These are phyloP conservation scores for Fusarium sterilihyphosum DNA, from an alignment of 2,329 filamentous ascomycete genomes.

Conservation along the genomic window DNA sequence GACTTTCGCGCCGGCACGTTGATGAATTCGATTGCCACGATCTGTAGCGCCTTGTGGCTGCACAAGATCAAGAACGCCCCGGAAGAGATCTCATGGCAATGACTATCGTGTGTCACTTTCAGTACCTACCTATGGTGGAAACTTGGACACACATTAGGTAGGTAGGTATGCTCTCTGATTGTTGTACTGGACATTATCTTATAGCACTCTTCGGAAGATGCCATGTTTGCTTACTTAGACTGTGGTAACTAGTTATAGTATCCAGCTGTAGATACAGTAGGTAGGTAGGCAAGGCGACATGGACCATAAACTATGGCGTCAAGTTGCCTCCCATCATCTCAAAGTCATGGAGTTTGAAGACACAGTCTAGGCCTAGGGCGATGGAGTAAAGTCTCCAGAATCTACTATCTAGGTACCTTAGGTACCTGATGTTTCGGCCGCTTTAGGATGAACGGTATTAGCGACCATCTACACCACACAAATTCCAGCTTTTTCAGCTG, in stretches of 20 bases:
- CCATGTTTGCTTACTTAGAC: neutral
- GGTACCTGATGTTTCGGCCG: neutral
- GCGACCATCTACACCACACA: neutral
- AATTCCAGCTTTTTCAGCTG: slow-evolving; percentile 22
- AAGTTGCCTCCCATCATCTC: slow-evolving; percentile 1
- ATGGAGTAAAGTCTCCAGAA: slow-evolving; percentile 4
- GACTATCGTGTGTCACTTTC: too few species aligned
- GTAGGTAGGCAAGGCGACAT: neutral
- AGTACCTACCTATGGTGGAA: neutral
- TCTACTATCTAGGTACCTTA: neutral
- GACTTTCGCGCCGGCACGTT: slow-evolving; percentile 24
- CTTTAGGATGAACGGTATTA: neutral
- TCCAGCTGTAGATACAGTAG: neutral
- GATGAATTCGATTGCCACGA: slow-evolving; percentile 25
- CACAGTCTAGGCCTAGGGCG: slow-evolving; percentile 9
- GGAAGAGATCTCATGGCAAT: neutral
- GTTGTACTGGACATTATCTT: neutral
- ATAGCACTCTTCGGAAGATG: neutral
- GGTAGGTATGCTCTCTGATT: neutral
- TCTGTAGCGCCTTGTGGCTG: slow-evolving; percentile 7
- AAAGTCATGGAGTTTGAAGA: slow-evolving; percentile 4
- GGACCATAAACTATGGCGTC: slow-evolving; percentile 6
- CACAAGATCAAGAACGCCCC: neutral
- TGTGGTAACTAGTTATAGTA: neutral
- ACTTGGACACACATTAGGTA: too few species aligned